These are phyloP conservation scores for Coemansia sp. DNA, from an alignment of 192 early-diverging fungal genomes.

Conservation along the genomic window DNA sequence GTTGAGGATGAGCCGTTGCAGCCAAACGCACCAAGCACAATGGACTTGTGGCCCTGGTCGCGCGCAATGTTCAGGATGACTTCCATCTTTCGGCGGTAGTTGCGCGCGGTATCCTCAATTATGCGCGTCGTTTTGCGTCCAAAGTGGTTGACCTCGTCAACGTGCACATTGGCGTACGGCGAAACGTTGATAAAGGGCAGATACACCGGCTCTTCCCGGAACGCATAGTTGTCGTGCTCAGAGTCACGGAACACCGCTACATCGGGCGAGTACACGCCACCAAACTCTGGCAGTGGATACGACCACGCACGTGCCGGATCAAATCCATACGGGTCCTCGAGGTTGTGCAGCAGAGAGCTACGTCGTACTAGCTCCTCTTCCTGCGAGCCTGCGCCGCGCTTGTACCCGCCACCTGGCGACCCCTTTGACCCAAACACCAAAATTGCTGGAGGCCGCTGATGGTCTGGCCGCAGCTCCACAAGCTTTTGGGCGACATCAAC, in stretches of 20 bases:
- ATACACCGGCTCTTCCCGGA: constrained; percentile 47
- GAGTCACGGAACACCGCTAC: constrained; percentile 52
- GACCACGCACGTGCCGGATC: constrained; percentile 47
- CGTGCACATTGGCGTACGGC: constrained; percentile 49
- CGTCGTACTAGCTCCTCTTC: constrained; percentile 55
- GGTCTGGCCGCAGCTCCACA: constrained; percentile 44
- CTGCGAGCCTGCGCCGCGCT: constrained; percentile 49
- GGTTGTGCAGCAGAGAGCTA: constrained; percentile 47
- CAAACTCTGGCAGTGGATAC: constrained; percentile 55
- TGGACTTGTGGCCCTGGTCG: constrained; percentile 51
- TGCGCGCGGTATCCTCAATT: constrained; percentile 47
- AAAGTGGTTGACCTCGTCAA: constrained; percentile 48
- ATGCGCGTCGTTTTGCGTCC: constrained; percentile 50
- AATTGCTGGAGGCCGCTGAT: constrained; percentile 41
- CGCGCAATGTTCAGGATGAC: constrained; percentile 52
- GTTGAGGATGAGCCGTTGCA: constrained; percentile 40
- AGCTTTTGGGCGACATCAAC: constrained; percentile 42
- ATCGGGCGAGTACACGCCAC: constrained; percentile 55
- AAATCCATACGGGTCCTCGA: constrained; percentile 42
- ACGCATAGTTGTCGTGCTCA: constrained; percentile 48
- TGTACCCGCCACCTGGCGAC: constrained; percentile 53
- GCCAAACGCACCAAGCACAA: constrained; percentile 54
- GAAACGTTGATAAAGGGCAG: constrained; percentile 53
- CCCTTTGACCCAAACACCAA: constrained; percentile 52
- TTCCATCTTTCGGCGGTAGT: constrained; percentile 53